phyloP scores from a whole-genome alignment of 75 land plant genomes.

The Sequoiadendron giganteum region DNA sequence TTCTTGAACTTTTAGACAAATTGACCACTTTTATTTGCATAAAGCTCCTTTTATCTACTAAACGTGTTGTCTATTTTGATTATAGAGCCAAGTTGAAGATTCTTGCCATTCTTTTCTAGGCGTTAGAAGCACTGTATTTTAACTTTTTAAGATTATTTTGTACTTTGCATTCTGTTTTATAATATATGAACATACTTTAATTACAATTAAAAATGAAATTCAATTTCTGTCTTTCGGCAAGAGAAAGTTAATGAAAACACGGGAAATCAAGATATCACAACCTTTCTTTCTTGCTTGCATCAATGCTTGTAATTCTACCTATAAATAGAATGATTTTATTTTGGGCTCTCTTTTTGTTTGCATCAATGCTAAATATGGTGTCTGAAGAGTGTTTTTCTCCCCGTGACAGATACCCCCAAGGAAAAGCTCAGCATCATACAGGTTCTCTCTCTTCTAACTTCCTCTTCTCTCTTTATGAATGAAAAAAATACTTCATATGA shows the following conservation, averaged over 20 bases:
- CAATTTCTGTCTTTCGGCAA: background rate
- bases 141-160: background rate
- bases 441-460: constrained; percentile 22
- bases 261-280: background rate
- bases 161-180: background rate
- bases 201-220: background rate
- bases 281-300: background rate
- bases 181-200: background rate
- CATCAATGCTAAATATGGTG: background rate
- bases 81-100: background rate
- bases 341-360: background rate
- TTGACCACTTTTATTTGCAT: background rate
- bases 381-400: constrained; percentile 8
- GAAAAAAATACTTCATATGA: background rate
- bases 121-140: background rate
- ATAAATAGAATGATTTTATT: background rate
- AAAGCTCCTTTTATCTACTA: background rate
- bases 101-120: background rate
- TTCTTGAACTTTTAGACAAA: background rate
- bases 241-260: background rate
- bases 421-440: constrained; percentile 74
- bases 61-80: background rate
- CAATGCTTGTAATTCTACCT: background rate
- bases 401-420: constrained; percentile 63
- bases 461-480: background rate